Conservation (phyloP, 352 stramenopile species). For the Globisporangium paroecandrum region DNA sequence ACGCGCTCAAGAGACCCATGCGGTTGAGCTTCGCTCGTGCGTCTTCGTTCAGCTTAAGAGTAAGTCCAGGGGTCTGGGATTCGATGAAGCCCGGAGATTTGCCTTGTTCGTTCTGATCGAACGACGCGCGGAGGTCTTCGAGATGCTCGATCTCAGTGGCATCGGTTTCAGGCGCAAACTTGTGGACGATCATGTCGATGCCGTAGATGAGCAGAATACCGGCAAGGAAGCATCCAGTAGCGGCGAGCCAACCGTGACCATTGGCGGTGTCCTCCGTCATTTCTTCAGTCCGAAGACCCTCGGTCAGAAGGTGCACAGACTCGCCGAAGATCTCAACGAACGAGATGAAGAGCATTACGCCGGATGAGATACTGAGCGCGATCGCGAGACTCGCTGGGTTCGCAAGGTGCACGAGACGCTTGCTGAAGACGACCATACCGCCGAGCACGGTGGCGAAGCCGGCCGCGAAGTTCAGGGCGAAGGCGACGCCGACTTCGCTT, state of each 20-base stretch:
- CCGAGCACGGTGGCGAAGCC: conserved; percentile 60
- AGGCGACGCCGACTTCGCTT: conserved; percentile 30
- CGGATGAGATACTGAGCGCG: conserved; percentile 58
- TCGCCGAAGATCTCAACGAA: conserved; percentile 68
- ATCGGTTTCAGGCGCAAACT: conserved; percentile 30
- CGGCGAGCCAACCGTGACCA: conserved; percentile 64
- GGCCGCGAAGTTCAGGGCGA: conserved; percentile 55
- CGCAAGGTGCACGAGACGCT: conserved; percentile 49
- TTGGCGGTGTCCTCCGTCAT: conserved; percentile 21
- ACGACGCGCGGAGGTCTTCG: conserved; percentile 30
- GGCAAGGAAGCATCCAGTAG: conserved; percentile 83
- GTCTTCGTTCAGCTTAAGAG: conserved; percentile 39
- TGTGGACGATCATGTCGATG: conserved; percentile 46
- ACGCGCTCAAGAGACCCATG: conserved; percentile 89
- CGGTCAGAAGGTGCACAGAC: conserved; percentile 35
- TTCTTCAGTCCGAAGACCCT: conserved; percentile 30
- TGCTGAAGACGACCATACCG: conserved; percentile 68
- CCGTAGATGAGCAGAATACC: conserved; percentile 68
- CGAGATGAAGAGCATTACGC: conserved; percentile 78
- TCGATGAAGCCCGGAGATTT: conserved; percentile 28
- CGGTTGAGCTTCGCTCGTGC: conserved; percentile 57
- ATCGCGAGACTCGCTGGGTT: conserved; percentile 53
- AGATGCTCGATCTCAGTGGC: conserved; percentile 28
- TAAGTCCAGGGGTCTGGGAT: conserved; percentile 23
- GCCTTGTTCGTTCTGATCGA: conserved; percentile 23